Conservation (phyloP, 345 rosid species). For the Bruguiera gymnorhiza region DNA sequence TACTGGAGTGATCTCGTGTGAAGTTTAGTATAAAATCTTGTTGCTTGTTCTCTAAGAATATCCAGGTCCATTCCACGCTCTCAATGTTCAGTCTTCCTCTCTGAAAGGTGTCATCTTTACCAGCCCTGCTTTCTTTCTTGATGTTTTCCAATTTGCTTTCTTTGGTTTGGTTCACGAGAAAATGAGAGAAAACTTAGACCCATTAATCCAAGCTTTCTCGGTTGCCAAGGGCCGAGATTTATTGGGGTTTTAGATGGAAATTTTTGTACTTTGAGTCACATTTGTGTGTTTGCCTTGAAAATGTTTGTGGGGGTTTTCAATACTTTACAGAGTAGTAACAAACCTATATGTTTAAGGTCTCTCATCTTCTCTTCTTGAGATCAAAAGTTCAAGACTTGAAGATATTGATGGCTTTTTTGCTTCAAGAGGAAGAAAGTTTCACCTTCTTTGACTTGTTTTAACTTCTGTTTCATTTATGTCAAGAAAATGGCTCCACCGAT, state of each 20-base stretch:
- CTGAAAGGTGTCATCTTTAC: neutral
- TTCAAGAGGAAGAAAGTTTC: neutral
- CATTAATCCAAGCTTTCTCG: neutral
- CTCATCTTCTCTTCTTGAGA: neutral
- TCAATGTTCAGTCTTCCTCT: neutral
- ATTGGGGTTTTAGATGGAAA: neutral
- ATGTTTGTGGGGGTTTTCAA: neutral
- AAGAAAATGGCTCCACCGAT: neutral
- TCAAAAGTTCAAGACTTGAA: neutral
- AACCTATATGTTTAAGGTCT: neutral
- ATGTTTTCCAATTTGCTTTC: too few relatives aligned
- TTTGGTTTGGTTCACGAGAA: neutral
- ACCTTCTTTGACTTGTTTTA: neutral
- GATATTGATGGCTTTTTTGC: neutral
- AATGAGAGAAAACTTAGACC: neutral
- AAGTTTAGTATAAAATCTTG: neutral
- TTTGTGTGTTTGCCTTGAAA: neutral
- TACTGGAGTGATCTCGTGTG: too few relatives aligned
- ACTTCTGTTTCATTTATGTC: neutral
- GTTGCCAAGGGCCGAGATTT: neutral
- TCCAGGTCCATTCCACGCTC: neutral
- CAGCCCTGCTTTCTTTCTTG: neutral
- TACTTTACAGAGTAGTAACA: neutral
- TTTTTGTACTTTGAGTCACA: neutral
- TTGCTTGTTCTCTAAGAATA: slow-evolving; percentile 1